Conservation (phyloP, 176 grass and related monocot genomes). For the Microstegium vimineum region DNA sequence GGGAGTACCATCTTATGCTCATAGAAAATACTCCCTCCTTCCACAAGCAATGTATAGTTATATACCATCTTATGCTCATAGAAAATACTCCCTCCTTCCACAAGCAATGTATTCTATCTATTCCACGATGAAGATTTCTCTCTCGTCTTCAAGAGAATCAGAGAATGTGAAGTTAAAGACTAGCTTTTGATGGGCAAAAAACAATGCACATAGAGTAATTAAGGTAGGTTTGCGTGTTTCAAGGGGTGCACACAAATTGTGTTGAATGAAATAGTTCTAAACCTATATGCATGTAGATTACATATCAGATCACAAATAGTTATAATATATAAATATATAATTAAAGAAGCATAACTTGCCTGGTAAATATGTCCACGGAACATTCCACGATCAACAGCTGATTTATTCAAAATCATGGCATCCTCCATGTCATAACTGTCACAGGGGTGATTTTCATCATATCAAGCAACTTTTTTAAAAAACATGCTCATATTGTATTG, state of each 20-base stretch:
- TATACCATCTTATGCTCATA: not conserved
- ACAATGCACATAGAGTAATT: not conserved
- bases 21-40: no score
- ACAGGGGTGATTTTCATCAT: constrained; percentile 22
- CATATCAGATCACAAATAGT: not conserved
- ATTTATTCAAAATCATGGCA: constrained; percentile 99
- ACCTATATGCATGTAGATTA: not conserved
- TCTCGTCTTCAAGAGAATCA: not conserved
- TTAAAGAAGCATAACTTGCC: constrained; percentile 35
- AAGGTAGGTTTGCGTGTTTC: not conserved
- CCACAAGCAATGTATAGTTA: no score
- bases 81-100: not conserved
- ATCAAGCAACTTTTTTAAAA: not conserved
- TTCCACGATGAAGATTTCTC: not conserved
- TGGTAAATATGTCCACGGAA: constrained; percentile 90
- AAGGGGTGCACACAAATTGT: not conserved
- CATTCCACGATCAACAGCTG: constrained; percentile 86
- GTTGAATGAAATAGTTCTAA: constrained; percentile 5
- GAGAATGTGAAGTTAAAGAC: not conserved
- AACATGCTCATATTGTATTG: not conserved
- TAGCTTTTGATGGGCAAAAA: not conserved
- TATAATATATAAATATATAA: not conserved
- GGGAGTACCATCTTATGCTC: no score
- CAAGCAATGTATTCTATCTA: not conserved
- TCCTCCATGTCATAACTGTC: constrained; percentile 98